Base-by-base conservation (phyloP, 2,329 filamentous ascomycete species). In the Byssothecium circinans region DNA sequence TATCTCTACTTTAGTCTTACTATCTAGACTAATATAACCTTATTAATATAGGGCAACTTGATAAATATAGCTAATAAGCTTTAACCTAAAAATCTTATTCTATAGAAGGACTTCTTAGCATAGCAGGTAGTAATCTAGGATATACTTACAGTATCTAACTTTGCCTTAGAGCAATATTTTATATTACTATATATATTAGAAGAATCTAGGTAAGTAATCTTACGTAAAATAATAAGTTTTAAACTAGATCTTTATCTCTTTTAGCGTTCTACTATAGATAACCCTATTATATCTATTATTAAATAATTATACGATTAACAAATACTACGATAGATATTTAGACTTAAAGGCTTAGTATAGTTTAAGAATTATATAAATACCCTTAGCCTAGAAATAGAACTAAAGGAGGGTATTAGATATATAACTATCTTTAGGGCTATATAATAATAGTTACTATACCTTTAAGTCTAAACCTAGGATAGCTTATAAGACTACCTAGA, bases 291-390 rank as follows among this genome's bases (percentile, higher is more conserved):
- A 2, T 47, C 25, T 8, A 54, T 57, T 38, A 42, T 59, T 33
- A 17, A 57, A 41, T 33, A 35, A 20, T 14, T 60, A 41, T 45
- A 53, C 35, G 34, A 50, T 33, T 8, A 56, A 2, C 22, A 15
- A 33, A 29, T 15, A 33, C 46, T 61, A 25, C 43, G 45, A 45
- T 40, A 30, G 41, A 50, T 27, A 22, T 61, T 59, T 46, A 22
- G 45, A 33, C 50, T 60, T 7, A 11, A 54, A 25, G 57, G 56
- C 20, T 54, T 48, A 17, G 40, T 61, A 32, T 29, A 39, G 27
- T 61, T 61, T 47, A 41, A 59, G 47, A 61, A 61, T 37, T 43
- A 61, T 41, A 44, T 45, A 11, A 61, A 61, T 47, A 59, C 57
- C 8, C 52, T 61, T 20, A 58, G 49, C 47, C 49, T 39, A 12